Conservation (phyloP, 352 stramenopile species). For the Globisporangium okanoganense region DNA sequence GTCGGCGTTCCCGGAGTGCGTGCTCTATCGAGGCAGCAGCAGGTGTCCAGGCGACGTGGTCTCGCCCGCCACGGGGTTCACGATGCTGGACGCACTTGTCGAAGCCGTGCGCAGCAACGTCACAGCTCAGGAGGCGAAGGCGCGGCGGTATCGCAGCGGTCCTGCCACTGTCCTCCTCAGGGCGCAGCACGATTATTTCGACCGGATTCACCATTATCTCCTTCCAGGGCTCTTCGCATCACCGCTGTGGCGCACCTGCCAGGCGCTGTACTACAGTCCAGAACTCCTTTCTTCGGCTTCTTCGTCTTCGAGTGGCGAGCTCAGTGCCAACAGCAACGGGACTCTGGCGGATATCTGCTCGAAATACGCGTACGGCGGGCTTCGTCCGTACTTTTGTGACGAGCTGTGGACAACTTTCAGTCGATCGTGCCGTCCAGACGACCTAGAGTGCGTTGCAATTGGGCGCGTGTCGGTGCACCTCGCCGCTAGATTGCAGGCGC, state of each 20-base stretch:
- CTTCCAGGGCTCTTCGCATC: background rate
- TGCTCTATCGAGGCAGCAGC: background rate
- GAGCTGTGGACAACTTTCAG: constrained; percentile 10
- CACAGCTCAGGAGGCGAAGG: background rate
- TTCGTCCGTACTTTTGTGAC: constrained; percentile 14
- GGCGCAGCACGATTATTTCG: background rate
- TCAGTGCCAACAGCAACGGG: background rate
- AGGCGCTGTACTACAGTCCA: constrained; percentile 1
- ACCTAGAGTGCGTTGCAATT: constrained; percentile 2
- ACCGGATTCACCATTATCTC: constrained; percentile 7
- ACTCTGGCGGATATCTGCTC: constrained; percentile 10
- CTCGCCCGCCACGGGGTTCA: background rate
- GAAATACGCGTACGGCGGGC: background rate
- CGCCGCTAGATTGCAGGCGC: background rate
- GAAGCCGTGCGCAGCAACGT: background rate
- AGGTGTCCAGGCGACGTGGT: constrained; percentile 2
- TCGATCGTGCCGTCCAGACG: background rate
- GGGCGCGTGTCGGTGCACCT: background rate
- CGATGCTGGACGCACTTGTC: background rate
- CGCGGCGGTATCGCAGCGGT: background rate
- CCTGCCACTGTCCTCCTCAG: background rate
- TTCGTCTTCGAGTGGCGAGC: background rate
- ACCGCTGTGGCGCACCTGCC: constrained; percentile 1
- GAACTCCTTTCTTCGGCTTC: background rate
- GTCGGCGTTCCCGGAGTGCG: background rate